phyloP scores from a whole-genome alignment of 1,284 basidiomycete species.

The Ustilago esculenta region DNA sequence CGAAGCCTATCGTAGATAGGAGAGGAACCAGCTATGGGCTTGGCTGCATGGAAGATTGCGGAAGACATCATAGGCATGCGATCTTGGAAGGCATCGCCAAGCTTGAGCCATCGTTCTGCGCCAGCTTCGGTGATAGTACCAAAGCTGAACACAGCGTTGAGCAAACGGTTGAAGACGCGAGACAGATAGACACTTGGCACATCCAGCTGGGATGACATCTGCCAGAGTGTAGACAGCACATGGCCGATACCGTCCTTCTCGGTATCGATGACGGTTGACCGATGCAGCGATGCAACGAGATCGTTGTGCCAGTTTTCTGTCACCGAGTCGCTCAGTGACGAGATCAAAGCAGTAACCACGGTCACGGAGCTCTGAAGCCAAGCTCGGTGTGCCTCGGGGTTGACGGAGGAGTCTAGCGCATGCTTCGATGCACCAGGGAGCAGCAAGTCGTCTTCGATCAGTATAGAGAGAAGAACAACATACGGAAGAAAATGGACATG shows the following conservation, averaged over 20 bases:
- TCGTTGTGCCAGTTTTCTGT: constrained; percentile 49
- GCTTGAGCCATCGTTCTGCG: constrained; percentile 57
- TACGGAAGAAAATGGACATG: constrained; percentile 72
- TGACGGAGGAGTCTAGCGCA: constrained; percentile 13
- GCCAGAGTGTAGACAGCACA: constrained; percentile 33
- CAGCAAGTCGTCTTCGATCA: constrained; percentile 68
- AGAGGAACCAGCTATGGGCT: constrained; percentile 41
- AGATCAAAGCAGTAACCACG: constrained; percentile 37
- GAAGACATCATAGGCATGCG: constrained; percentile 22
- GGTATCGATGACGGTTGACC: constrained; percentile 12
- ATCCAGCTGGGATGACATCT: constrained; percentile 15
- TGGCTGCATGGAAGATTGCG: constrained; percentile 45
- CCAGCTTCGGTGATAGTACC: constrained; percentile 50
- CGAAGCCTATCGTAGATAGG: constrained; percentile 81
- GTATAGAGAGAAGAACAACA: constrained; percentile 62
- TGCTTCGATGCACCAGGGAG: constrained; percentile 68
- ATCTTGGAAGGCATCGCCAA: constrained; percentile 38
- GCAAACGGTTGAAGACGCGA: constrained; percentile 56
- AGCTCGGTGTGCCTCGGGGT: constrained; percentile 3
- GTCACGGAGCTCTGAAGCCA: constrained; percentile 48
- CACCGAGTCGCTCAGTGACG: constrained; percentile 30
- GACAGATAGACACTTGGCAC: constrained; percentile 33
- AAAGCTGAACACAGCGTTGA: constrained; percentile 56
- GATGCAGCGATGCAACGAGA: constrained; percentile 33
- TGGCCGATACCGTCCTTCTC: constrained; percentile 32